Conservation (phyloP, 306 rosid species). For the Rosa chinensis region DNA sequence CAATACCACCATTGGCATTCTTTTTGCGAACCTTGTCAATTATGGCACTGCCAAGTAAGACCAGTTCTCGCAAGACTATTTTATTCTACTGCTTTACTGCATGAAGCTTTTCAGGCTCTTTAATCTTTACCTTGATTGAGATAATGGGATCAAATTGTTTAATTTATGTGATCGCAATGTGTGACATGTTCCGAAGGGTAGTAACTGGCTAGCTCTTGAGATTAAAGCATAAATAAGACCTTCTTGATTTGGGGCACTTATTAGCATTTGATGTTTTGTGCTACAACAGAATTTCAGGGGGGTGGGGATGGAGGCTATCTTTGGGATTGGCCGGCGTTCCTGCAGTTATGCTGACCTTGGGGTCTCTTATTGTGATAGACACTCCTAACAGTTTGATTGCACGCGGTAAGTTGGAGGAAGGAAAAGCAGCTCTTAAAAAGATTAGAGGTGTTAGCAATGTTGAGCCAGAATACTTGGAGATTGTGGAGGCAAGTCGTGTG, state of each 20-base stretch:
- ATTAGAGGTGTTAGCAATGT: slow-evolving; percentile 55
- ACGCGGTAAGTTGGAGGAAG: slow-evolving; percentile 49
- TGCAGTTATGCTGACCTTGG: slow-evolving; percentile 37
- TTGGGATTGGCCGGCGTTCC: slow-evolving; percentile 53
- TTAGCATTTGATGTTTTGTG: neutral
- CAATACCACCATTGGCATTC: slow-evolving; percentile 57
- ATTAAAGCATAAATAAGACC: neutral
- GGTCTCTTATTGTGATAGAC: slow-evolving; percentile 45
- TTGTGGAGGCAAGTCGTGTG: slow-evolving; percentile 46
- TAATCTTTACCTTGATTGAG: neutral
- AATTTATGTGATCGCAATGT: neutral
- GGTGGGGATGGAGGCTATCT: slow-evolving; percentile 76
- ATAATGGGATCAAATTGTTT: neutral
- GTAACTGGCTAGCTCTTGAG: neutral
- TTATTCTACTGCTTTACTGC: neutral
- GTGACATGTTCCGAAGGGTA: neutral
- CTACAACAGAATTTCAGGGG: slow-evolving; percentile 39
- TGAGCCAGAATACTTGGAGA: slow-evolving; percentile 50
- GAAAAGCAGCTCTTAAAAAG: slow-evolving; percentile 45
- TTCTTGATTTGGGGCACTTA: neutral
- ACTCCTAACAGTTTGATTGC: slow-evolving; percentile 58
- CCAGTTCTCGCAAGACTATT: neutral
- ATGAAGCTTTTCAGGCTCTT: neutral
- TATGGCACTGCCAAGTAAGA: slow-evolving; percentile 48
- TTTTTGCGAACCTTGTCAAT: slow-evolving; percentile 53